A percentile compares a stretch with the other conserved stretches of the same genome.
phyloP scores from a whole-genome alignment of 495 filamentous ascomycete species.

The Aspergillus egyptiacus region DNA sequence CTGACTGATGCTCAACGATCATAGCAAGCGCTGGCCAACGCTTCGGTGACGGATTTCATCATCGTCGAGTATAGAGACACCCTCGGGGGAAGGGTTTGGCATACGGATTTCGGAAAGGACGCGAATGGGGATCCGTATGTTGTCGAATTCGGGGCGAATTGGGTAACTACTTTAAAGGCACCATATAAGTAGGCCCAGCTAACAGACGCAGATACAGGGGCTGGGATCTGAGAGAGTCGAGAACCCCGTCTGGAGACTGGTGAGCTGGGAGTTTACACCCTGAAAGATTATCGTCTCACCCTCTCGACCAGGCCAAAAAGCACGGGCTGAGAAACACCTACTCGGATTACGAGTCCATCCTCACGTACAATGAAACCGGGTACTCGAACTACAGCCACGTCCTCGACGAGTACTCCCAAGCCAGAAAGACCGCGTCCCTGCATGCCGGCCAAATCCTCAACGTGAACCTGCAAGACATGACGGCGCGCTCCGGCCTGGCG shows the following conservation, averaged over 20 bases:
- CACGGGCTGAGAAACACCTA: conserved; percentile 56
- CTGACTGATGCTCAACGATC: too few relatives aligned
- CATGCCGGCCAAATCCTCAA: conserved; percentile 53
- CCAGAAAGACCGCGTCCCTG: conserved; percentile 44
- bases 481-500: conserved; percentile 52
- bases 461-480: conserved; percentile 59
- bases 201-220: conserved; percentile 50
- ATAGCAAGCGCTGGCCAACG: conserved; percentile 59
- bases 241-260: conserved; percentile 66
- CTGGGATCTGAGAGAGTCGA: conserved; percentile 41
- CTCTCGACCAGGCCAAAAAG: conserved; percentile 47
- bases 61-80: conserved; percentile 62
- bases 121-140: conserved; percentile 48
- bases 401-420: conserved; percentile 47
- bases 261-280: conserved; percentile 22
- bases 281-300: neutral
- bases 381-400: conserved; percentile 45
- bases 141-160: conserved; percentile 66
- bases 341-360: conserved; percentile 56
- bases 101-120: conserved; percentile 54
- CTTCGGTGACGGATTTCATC: conserved; percentile 60
- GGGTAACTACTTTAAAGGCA: conserved; percentile 33
- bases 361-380: conserved; percentile 55
- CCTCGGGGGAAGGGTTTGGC: conserved; percentile 56
- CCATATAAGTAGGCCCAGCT: neutral